Evolutionary conservation across 768 basidiomycete species (phyloP).

Genomic region (Termitomyces sp.): DNA sequence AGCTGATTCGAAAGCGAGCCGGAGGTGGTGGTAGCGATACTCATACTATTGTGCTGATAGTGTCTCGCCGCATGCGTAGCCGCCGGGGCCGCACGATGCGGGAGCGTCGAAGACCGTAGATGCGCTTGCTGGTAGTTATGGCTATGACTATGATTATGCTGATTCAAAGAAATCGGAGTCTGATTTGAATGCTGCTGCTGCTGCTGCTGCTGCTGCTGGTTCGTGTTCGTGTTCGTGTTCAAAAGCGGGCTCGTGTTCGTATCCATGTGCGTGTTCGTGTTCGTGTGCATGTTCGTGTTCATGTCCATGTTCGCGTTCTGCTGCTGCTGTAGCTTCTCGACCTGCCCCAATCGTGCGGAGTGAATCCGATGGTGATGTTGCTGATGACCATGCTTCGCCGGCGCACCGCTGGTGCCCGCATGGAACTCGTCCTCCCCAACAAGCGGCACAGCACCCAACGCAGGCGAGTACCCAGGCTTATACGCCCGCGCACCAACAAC

Average conservation of each 20-base stretch:
- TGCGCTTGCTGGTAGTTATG: conserved; percentile 30
- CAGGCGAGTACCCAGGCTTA: conserved; percentile 18
- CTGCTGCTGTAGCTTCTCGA: background rate
- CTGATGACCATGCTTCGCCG: conserved; percentile 6
- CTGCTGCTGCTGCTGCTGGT: conserved; percentile 1
- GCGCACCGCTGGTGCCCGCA: background rate
- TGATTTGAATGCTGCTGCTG: background rate
- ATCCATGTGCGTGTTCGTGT: conserved; percentile 7
- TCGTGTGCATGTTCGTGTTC: conserved; percentile 11
- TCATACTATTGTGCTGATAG: conserved; percentile 45
- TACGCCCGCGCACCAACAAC: conserved; percentile 23
- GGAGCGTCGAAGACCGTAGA: conserved; percentile 40
- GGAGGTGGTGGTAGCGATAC: conserved; percentile 17
- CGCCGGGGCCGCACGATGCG: conserved; percentile 29
- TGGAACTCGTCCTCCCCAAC: conserved; percentile 36
- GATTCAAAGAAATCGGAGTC: conserved; percentile 2
- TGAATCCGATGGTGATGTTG: conserved; percentile 11
- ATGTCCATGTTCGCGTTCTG: conserved; percentile 1
- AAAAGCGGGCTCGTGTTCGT: conserved; percentile 8
- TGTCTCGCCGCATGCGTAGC: conserved; percentile 30
- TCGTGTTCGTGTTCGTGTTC: conserved; percentile 5
- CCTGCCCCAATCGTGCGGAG: conserved; percentile 7
- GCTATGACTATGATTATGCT: conserved; percentile 4
- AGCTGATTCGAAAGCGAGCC: background rate
- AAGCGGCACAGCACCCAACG: conserved; percentile 15